Percentiles rank a stretch among this genome's conserved stretches.
These are phyloP conservation scores for Xerocomus tenax DNA, from an alignment of 1,284 basidiomycete genomes.

Conservation along the genomic window DNA sequence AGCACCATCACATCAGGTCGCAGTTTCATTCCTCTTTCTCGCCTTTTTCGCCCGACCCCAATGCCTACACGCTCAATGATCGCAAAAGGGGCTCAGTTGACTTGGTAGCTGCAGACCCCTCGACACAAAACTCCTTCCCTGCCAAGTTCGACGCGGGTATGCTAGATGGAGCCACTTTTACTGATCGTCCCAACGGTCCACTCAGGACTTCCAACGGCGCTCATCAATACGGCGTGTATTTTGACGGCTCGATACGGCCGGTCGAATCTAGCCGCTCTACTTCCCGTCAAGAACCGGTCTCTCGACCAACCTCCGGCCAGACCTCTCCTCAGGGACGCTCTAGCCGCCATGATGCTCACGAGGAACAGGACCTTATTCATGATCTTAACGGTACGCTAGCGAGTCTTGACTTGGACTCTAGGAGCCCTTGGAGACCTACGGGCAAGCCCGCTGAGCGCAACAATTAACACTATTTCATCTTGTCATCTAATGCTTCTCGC, in stretches of 20 bases:
- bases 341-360: slow-evolving; percentile 20
- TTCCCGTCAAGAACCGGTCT: slow-evolving; percentile 43
- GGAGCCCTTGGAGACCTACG: slow-evolving; percentile 22
- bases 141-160: slow-evolving; percentile 18
- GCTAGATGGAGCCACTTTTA: slow-evolving; percentile 16
- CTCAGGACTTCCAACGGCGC: slow-evolving; percentile 38
- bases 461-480: slow-evolving; percentile 12
- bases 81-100: slow-evolving; percentile 30
- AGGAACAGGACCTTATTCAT: slow-evolving; percentile 48
- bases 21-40: slow-evolving; percentile 41
- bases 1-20: slow-evolving; percentile 20
- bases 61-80: slow-evolving; percentile 31
- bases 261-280: slow-evolving; percentile 34
- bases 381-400: slow-evolving; percentile 71
- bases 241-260: slow-evolving; percentile 31
- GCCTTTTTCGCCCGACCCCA: slow-evolving; percentile 56
- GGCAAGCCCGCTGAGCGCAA: slow-evolving; percentile 19
- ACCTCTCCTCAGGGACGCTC: slow-evolving; percentile 24
- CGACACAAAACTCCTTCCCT: slow-evolving; percentile 40
- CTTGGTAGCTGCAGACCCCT: slow-evolving; percentile 24
- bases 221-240: slow-evolving; percentile 38
- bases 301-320: slow-evolving; percentile 44
- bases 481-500: slow-evolving; percentile 16
- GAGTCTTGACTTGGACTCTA: slow-evolving; percentile 54
- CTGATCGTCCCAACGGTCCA: slow-evolving; percentile 37